A percentile compares a stretch with the other conserved stretches of the same genome.
phyloP scores from a whole-genome alignment of 148 eudicot genomes.

The Persicaria maculosa region DNA sequence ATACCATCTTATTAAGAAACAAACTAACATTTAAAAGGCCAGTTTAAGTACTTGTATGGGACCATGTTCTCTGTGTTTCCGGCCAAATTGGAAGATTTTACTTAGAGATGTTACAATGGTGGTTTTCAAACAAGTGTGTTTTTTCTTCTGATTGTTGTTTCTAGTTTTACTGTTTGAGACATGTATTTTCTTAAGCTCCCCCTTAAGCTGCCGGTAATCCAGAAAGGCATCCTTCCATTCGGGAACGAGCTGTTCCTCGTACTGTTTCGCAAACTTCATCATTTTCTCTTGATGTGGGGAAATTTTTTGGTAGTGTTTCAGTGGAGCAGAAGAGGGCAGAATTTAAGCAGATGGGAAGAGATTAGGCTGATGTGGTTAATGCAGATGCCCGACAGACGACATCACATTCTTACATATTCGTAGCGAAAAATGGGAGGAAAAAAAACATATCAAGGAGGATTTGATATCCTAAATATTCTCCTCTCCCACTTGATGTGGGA shows the following conservation, averaged over 20 bases:
- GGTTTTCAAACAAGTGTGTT: slow-evolving; percentile 20
- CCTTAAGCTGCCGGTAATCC: slow-evolving; percentile 72
- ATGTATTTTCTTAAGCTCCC: slow-evolving; percentile 67
- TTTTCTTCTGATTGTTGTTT: slow-evolving; percentile 14
- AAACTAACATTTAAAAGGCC: neutral
- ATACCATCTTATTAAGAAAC: neutral
- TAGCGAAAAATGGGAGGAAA: neutral
- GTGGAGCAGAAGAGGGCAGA: slow-evolving; percentile 26
- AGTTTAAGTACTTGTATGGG: slow-evolving; percentile 55
- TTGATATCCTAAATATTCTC: slow-evolving; percentile 8
- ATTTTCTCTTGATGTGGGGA: slow-evolving; percentile 19
- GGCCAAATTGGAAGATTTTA: slow-evolving; percentile 41
- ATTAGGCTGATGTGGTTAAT: slow-evolving; percentile 25
- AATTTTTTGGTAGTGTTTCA: slow-evolving; percentile 33
- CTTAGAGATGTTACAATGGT: slow-evolving; percentile 46
- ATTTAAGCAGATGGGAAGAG: slow-evolving; percentile 36
- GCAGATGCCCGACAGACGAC: slow-evolving; percentile 38
- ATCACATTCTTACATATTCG: slow-evolving; percentile 65
- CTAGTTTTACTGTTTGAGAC: slow-evolving; percentile 22
- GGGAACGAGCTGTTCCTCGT: slow-evolving; percentile 78
- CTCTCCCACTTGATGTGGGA: slow-evolving; percentile 6
- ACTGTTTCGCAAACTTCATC: slow-evolving; percentile 84
- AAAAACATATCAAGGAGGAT: neutral
- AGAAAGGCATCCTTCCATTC: slow-evolving; percentile 99
- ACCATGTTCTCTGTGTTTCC: slow-evolving; percentile 34